Percentiles rank a stretch among this genome's conserved stretches.
phyloP scores from a whole-genome alignment of 257 asterid genomes.

The Solanum phureja region DNA sequence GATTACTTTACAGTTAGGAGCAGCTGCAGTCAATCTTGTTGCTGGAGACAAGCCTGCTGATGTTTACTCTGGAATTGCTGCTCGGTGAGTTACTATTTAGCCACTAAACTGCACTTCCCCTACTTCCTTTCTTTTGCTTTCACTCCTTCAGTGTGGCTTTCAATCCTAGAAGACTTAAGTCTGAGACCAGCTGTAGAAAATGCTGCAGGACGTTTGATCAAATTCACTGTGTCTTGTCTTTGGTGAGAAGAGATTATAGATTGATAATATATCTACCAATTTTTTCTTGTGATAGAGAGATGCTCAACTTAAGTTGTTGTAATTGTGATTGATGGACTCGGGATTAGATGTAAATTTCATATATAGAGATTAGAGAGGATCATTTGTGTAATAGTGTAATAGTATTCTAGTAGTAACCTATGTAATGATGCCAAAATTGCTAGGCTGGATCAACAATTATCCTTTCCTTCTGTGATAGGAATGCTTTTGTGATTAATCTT shows the following conservation, averaged over 20 bases:
- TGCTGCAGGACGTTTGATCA: neutral
- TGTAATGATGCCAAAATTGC: neutral
- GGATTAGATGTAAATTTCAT: neutral
- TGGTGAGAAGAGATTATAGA: neutral
- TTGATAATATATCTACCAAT: neutral
- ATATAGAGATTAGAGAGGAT: neutral
- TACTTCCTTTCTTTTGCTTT: neutral
- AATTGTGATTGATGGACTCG: neutral
- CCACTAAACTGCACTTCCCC: neutral
- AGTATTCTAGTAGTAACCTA: neutral
- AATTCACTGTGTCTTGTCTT: neutral
- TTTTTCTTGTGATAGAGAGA: neutral
- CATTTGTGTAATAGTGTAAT: neutral
- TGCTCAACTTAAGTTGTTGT: neutral
- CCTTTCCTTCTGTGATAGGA: neutral
- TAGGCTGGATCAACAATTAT: neutral
- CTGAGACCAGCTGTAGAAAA: neutral
- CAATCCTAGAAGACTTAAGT: neutral
- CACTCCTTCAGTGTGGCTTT: neutral
- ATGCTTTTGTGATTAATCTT: neutral
- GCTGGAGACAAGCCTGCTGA: conserved; percentile 95
- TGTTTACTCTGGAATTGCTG: conserved; percentile 93
- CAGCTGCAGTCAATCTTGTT: conserved; percentile 91
- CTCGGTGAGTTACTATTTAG: conserved; percentile 42
- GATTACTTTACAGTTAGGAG: conserved; percentile 62